Evolutionary conservation across 1,284 basidiomycete genomes (phyloP).

Genomic region (Garcileccinum viscosum): DNA sequence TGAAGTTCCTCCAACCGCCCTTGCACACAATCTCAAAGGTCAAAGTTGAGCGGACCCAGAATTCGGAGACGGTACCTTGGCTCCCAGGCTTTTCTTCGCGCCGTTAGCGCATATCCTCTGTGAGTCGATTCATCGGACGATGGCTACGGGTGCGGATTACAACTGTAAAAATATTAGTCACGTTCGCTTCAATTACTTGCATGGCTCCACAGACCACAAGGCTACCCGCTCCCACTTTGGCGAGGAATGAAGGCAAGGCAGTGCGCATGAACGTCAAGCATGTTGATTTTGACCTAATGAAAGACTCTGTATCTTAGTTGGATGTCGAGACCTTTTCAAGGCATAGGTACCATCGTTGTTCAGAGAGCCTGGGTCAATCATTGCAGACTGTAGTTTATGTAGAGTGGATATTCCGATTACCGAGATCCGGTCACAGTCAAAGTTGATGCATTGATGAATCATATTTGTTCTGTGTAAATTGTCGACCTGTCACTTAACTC

Average conservation of each 20-base stretch:
- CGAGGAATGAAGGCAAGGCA: not conserved
- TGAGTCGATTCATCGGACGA: slow-evolving; percentile 18
- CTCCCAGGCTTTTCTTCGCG: slow-evolving; percentile 3
- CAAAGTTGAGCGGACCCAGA: slow-evolving; percentile 19
- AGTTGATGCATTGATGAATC: too few species aligned
- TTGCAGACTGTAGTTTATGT: slow-evolving; percentile 3
- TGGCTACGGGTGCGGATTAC: slow-evolving; percentile 5
- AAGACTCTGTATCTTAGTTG: slow-evolving; percentile 16
- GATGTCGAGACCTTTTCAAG: slow-evolving; percentile 12
- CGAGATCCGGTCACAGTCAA: too few species aligned
- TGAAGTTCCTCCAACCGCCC: not conserved
- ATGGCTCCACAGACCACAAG: slow-evolving; percentile 14
- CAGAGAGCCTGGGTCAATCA: not conserved
- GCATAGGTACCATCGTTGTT: slow-evolving; percentile 1
- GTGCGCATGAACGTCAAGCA: not conserved
- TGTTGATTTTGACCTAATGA: not conserved
- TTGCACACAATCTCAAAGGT: slow-evolving; percentile 5
- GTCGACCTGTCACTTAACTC: too few species aligned
- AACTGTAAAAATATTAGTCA: slow-evolving; percentile 17
- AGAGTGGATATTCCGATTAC: too few species aligned
- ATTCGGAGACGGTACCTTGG: not conserved
- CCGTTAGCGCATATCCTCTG: slow-evolving; percentile 1
- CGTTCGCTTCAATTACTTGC: slow-evolving; percentile 22
- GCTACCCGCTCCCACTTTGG: slow-evolving; percentile 5
- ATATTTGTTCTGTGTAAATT: too few species aligned